Percentiles rank a stretch among this genome's conserved stretches.
Conservation (phyloP, 1,284 basidiomycete genomes). For the Pseudozyma flocculosa region DNA sequence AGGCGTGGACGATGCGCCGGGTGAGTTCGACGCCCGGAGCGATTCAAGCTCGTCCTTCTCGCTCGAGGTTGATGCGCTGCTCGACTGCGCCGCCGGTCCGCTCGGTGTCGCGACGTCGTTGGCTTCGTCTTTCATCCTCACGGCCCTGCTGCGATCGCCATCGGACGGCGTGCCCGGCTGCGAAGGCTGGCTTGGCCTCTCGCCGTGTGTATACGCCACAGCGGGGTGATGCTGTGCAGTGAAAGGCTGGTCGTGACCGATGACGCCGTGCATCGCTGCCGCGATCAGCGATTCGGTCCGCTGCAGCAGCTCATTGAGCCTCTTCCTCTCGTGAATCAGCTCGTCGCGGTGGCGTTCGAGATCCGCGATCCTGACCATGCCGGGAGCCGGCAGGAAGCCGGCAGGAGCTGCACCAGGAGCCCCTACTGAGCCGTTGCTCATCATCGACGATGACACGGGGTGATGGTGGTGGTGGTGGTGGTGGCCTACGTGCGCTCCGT, state of each 20-base stretch:
- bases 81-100: too few relatives aligned
- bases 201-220: too few relatives aligned
- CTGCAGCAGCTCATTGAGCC: constrained; percentile 42
- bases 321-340: constrained; percentile 39
- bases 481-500: constrained; percentile 12
- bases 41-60: constrained; percentile 35
- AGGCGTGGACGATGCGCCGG: constrained; percentile 6
- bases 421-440: constrained; percentile 5
- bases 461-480: constrained; percentile 35
- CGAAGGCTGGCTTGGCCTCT: too few relatives aligned
- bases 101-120: too few relatives aligned
- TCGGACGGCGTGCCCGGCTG: too few relatives aligned
- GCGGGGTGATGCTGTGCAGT: too few relatives aligned
- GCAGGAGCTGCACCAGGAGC: neutral
- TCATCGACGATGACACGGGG: constrained; percentile 12
- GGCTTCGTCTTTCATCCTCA: too few relatives aligned
- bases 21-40: constrained; percentile 15
- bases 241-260: neutral
- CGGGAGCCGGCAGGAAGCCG: neutral
- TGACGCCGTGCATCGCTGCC: constrained; percentile 10
- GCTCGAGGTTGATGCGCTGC: constrained; percentile 14
- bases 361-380: constrained; percentile 23
- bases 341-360: constrained; percentile 47
- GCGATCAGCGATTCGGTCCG: constrained; percentile 43
- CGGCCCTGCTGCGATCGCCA: too few relatives aligned